phyloP scores from a whole-genome alignment of 2,329 filamentous ascomycete genomes.

The Plectosphaerella cucumerina region DNA sequence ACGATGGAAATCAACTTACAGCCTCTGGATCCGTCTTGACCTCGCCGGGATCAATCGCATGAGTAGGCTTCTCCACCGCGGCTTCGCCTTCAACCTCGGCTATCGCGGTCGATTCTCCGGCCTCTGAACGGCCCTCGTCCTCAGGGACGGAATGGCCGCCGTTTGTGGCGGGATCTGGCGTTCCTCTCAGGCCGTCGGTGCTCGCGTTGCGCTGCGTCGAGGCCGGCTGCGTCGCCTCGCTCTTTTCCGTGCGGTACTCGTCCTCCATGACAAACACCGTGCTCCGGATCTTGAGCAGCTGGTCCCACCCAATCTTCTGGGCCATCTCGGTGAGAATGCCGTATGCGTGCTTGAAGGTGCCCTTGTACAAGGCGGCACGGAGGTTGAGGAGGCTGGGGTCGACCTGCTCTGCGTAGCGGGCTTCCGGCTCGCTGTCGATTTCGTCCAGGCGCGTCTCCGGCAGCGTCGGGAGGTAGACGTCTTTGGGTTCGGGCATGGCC shows the following conservation, averaged over 20 bases:
- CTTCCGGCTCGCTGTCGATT: conserved; percentile 86
- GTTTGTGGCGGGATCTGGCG: conserved; percentile 56
- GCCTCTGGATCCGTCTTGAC: conserved; percentile 73
- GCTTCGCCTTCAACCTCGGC: conserved; percentile 35
- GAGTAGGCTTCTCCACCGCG: conserved; percentile 70
- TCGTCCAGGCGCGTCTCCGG: conserved; percentile 90
- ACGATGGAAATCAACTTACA: conserved; percentile 35
- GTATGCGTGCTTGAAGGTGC: conserved; percentile 94
- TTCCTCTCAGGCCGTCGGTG: conserved; percentile 71
- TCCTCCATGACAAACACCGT: conserved; percentile 99
- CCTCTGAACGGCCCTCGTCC: conserved; percentile 29
- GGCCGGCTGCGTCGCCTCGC: conserved; percentile 47
- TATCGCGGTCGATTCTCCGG: conserved; percentile 26
- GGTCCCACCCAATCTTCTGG: conserved; percentile 95
- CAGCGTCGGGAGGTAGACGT: conserved; percentile 81
- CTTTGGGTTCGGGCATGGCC: conserved; percentile 86
- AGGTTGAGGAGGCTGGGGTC: conserved; percentile 83
- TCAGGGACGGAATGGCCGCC: conserved; percentile 31
- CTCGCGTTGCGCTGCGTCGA: conserved; percentile 67
- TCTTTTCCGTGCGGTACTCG: conserved; percentile 88
- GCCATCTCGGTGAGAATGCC: conserved; percentile 92
- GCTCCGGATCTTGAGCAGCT: conserved; percentile 88
- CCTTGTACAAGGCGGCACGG: conserved; percentile 84
- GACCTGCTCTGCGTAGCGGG: conserved; percentile 77
- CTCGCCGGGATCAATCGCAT: conserved; percentile 72